Evolutionary conservation across 306 rosid genomes (phyloP).

Genomic region (Quercus robur): DNA sequence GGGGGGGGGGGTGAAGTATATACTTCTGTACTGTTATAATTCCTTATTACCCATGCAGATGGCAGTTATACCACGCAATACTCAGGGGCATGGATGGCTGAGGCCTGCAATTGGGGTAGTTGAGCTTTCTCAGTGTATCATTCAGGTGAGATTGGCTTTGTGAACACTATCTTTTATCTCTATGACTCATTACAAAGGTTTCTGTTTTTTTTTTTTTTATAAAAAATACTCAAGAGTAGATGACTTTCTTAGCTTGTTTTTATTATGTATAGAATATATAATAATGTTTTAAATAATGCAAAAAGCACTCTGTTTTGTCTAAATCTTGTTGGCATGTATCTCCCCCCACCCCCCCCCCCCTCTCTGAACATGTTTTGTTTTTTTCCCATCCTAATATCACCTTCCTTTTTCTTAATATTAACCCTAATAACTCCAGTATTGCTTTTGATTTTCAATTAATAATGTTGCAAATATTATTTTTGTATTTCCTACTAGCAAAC

Average conservation of each 20-base stretch:
- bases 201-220: background rate
- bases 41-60: constrained; percentile 39
- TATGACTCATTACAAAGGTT: background rate
- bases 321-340: background rate
- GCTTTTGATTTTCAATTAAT: background rate
- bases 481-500: background rate
- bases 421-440: background rate
- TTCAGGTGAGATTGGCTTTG: constrained; percentile 65
- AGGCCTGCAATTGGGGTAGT: constrained; percentile 96
- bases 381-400: background rate
- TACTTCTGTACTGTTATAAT: background rate
- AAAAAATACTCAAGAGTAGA: background rate
- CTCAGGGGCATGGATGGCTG: constrained; percentile 99
- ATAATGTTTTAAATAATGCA: background rate
- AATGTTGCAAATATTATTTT: background rate
- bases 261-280: background rate
- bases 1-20: background rate
- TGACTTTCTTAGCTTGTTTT: background rate
- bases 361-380: background rate
- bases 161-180: background rate
- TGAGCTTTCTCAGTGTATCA: constrained; percentile 92
- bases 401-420: background rate
- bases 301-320: background rate
- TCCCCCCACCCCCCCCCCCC: background rate
- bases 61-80: constrained; percentile 90